Percentiles rank a stretch among this genome's conserved stretches.
Conservation (phyloP, 164 flowering plant genomes). For the Macadamia tetraphylla region DNA sequence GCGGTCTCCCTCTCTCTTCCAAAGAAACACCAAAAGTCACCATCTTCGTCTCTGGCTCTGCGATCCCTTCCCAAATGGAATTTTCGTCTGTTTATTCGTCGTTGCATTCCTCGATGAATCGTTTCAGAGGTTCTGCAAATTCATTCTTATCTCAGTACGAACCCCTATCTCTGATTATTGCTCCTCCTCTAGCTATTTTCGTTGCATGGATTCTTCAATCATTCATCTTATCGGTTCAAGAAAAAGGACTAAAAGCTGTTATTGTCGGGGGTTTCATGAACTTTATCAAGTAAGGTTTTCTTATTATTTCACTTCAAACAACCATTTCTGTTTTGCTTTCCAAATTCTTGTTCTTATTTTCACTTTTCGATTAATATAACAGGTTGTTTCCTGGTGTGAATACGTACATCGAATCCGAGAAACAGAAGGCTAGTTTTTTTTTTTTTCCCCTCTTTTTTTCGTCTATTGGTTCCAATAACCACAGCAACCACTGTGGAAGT, state of each 20-base stretch:
- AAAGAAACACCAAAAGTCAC: background rate
- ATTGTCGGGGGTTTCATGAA: slow-evolving; percentile 39
- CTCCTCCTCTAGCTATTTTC: slow-evolving; percentile 51
- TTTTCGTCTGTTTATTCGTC: slow-evolving; percentile 4
- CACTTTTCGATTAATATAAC: background rate
- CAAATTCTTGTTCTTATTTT: background rate
- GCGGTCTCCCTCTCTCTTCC: background rate
- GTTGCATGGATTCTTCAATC: slow-evolving; percentile 52
- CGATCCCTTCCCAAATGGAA: slow-evolving; percentile 20
- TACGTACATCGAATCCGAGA: slow-evolving; percentile 69
- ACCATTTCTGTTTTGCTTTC: background rate
- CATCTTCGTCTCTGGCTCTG: background rate
- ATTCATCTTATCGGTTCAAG: slow-evolving; percentile 30
- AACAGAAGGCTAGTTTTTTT: slow-evolving; percentile 58
- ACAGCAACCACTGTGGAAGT: too few species aligned
- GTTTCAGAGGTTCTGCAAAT: slow-evolving; percentile 52
- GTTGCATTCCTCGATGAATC: background rate
- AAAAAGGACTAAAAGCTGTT: slow-evolving; percentile 57
- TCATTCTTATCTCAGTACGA: slow-evolving; percentile 59
- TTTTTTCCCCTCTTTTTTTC: background rate
- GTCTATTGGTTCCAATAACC: background rate
- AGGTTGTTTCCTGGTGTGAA: slow-evolving; percentile 79
- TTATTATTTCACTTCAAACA: background rate
- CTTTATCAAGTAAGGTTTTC: slow-evolving; percentile 46
- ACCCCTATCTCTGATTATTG: slow-evolving; percentile 54